Evolutionary conservation across 768 basidiomycete species (phyloP), one percentile per base, ranked within the genome.

Genomic region (Amanita subjunquillea): DNA sequence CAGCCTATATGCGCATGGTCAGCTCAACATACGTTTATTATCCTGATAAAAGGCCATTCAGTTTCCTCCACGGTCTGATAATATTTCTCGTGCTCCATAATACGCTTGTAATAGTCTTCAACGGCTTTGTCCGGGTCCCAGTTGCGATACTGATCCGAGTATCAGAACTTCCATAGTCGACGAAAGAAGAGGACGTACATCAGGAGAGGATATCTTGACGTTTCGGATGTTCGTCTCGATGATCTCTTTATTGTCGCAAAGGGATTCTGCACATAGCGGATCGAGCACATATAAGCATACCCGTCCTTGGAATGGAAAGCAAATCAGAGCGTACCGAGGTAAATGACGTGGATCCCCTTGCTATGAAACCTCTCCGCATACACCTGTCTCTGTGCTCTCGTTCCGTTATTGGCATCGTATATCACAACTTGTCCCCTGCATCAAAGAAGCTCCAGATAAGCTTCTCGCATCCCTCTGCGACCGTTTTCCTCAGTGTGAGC

Each of bases 121-220:
- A 98, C 83, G 0, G 96, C 96, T 59, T 82, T 76, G 64, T 99
- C 88, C 41, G 91, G 90, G 61, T 94, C 78, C 93, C 95, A 98
- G 13, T 78, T 82, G 44, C 83, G 82, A 66, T 98, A 99, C 94
- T 96, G 60, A 13, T 13, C 17, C 22, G 7, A 23, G 17, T 6
- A 10, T 37, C 12, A 53, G 8, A 30, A 13, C 15, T 12, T 8
- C 22, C 32, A 13, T 34, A 36, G 25, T 32, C 7, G 6, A 17
- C 8, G 22, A 30, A 5, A 12, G 39, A 8, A 46, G 52, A 41
- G 32, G 10, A 75, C 89, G 39, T 61, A 93, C 95, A 66, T 99
- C 95, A 3, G 95, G 96, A 12, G 95, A 97, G 6, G 94, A 96
- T 46, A 99, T 90, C 77, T 99, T 97, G 69, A 98, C 95, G 57